Evolutionary conservation across 2,329 filamentous ascomycete species (phyloP).

Genomic region (Nothomitra cinnamomea): DNA sequence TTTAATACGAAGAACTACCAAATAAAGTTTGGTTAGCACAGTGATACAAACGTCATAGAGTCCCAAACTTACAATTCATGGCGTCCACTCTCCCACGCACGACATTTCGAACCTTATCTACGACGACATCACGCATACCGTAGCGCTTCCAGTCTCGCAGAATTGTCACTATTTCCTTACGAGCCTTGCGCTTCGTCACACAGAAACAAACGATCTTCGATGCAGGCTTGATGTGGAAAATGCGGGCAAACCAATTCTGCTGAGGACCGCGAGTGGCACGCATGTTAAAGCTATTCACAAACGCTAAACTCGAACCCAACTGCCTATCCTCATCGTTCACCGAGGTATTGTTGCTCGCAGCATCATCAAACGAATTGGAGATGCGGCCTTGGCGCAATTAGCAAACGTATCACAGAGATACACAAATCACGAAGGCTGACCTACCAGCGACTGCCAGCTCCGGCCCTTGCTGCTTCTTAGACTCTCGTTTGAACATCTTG

Average conservation of each 20-base stretch:
- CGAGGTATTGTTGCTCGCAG: slow-evolving; percentile 10
- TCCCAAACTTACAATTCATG: slow-evolving; percentile 50
- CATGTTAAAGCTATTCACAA: not conserved
- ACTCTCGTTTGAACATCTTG: slow-evolving; percentile 33
- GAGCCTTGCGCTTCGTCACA: slow-evolving; percentile 52
- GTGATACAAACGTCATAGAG: not conserved
- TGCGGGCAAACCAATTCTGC: slow-evolving; percentile 75
- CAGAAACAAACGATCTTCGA: slow-evolving; percentile 58
- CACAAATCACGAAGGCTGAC: slow-evolving; percentile 9
- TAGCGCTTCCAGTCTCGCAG: slow-evolving; percentile 66
- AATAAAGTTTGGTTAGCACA: slow-evolving; percentile 8
- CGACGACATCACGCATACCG: slow-evolving; percentile 62
- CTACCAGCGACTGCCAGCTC: slow-evolving; percentile 22
- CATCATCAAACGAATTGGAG: slow-evolving; percentile 11
- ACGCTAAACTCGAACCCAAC: not conserved
- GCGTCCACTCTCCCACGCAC: slow-evolving; percentile 63
- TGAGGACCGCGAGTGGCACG: slow-evolving; percentile 29
- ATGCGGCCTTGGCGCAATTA: slow-evolving; percentile 4
- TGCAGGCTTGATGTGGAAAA: slow-evolving; percentile 80
- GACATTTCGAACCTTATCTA: slow-evolving; percentile 63
- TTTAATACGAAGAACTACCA: slow-evolving; percentile 58
- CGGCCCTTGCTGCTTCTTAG: slow-evolving; percentile 20
- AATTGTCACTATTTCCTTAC: slow-evolving; percentile 59
- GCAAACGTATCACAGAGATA: not conserved
- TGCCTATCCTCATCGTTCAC: slow-evolving; percentile 5